Percentiles rank a stretch among this genome's conserved stretches.
Evolutionary conservation across 2,329 filamentous ascomycete genomes (phyloP).

Genomic region (Microsporum audouinii): DNA sequence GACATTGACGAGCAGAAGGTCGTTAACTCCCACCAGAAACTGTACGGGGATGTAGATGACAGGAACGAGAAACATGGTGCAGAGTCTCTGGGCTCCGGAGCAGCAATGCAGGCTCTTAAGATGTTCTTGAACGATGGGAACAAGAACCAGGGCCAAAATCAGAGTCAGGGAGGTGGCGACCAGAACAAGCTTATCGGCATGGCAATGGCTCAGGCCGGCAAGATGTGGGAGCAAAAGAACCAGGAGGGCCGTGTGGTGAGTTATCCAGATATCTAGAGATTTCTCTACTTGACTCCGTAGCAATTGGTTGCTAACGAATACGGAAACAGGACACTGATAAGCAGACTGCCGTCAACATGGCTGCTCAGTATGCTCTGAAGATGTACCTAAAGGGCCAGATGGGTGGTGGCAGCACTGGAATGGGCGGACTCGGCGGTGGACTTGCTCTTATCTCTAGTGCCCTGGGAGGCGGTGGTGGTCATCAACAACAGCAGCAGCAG

Average conservation of each 20-base stretch:
- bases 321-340: slow-evolving; percentile 51
- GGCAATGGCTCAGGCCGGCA: slow-evolving; percentile 78
- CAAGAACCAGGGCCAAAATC: slow-evolving; percentile 15
- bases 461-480: slow-evolving; percentile 4
- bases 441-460: slow-evolving; percentile 46
- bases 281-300: neutral
- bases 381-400: slow-evolving; percentile 76
- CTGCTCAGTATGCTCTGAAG: slow-evolving; percentile 78
- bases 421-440: slow-evolving; percentile 28
- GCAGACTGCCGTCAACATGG: slow-evolving; percentile 65
- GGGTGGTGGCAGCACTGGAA: slow-evolving; percentile 37
- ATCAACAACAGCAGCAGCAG: neutral
- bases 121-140: slow-evolving; percentile 54
- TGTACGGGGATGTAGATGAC: slow-evolving; percentile 51
- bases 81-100: slow-evolving; percentile 32
- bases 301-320: slow-evolving; percentile 14
- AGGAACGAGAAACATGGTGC: slow-evolving; percentile 39
- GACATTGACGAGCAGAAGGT: slow-evolving; percentile 55
- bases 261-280: neutral
- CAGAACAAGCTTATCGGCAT: slow-evolving; percentile 74
- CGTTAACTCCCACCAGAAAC: slow-evolving; percentile 62
- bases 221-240: slow-evolving; percentile 56
- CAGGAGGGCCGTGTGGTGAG: slow-evolving; percentile 43
- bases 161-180: slow-evolving; percentile 34
- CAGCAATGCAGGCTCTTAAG: slow-evolving; percentile 52